Percentiles rank a stretch among this genome's conserved stretches.
Conservation (phyloP, 2,329 filamentous ascomycete species). For the Hypoxylon sp. region DNA sequence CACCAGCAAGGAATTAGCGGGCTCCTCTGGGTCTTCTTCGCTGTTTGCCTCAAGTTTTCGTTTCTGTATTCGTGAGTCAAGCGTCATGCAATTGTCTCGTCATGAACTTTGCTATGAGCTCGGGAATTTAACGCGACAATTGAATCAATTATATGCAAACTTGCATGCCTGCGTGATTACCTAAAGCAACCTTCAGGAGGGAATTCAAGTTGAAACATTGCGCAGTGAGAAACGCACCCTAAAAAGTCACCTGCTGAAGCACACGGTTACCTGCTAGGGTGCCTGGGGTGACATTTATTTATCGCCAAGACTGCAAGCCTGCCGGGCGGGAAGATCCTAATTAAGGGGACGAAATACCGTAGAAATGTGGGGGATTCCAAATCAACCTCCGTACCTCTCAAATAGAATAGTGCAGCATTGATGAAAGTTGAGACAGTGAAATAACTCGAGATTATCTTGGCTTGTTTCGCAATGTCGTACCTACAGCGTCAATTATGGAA, state of each 20-base stretch:
- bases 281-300: too few relatives aligned
- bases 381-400: background rate
- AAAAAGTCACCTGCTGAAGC: background rate
- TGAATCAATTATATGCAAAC: background rate
- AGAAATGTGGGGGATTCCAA: background rate
- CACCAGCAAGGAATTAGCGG: background rate
- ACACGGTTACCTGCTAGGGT: background rate
- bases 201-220: background rate
- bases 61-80: background rate
- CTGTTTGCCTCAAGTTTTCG: background rate
- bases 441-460: background rate
- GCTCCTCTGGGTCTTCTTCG: background rate
- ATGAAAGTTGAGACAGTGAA: background rate
- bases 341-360: background rate
- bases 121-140: background rate
- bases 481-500: background rate
- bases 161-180: background rate
- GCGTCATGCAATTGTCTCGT: background rate
- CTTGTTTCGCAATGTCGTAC: slow-evolving; percentile 12
- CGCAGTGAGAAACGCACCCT: background rate
- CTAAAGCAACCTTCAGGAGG: background rate
- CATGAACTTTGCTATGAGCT: background rate
- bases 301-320: background rate
- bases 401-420: background rate
- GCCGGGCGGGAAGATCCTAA: background rate